Conservation (phyloP, 176 grass and related monocot genomes). For the Aegilops umbellulata region DNA sequence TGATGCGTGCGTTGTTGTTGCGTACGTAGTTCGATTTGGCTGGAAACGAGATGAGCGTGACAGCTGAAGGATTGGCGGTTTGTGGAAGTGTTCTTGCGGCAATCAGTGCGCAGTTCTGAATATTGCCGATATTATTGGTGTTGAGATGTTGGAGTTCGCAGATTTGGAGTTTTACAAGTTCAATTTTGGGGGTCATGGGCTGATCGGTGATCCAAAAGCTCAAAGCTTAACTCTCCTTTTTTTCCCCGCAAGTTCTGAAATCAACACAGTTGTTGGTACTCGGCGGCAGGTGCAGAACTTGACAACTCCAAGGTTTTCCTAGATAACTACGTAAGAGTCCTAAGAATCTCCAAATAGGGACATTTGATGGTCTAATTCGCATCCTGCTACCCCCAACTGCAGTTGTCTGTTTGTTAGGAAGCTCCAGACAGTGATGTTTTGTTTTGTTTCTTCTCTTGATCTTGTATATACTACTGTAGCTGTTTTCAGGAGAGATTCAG, state of each 20-base stretch:
- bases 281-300: background rate
- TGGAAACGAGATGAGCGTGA: background rate
- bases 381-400: background rate
- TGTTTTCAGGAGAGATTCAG: background rate
- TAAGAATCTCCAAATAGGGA: background rate
- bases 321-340: background rate
- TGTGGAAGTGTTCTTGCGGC: background rate
- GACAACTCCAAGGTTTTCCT: background rate
- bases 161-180: background rate
- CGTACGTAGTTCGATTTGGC: background rate
- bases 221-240: background rate
- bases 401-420: background rate
- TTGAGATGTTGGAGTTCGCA: background rate
- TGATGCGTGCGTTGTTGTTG: background rate
- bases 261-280: background rate
- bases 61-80: background rate
- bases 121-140: background rate
- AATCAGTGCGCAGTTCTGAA: background rate
- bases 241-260: background rate
- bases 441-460: background rate
- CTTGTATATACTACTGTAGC: background rate
- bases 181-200: background rate
- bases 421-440: background rate
- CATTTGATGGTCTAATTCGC: background rate
- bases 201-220: background rate